These are phyloP conservation scores for Cladosporium austrohemisphaericum DNA, from an alignment of 2,329 filamentous ascomycete species.

Conservation along the genomic window DNA sequence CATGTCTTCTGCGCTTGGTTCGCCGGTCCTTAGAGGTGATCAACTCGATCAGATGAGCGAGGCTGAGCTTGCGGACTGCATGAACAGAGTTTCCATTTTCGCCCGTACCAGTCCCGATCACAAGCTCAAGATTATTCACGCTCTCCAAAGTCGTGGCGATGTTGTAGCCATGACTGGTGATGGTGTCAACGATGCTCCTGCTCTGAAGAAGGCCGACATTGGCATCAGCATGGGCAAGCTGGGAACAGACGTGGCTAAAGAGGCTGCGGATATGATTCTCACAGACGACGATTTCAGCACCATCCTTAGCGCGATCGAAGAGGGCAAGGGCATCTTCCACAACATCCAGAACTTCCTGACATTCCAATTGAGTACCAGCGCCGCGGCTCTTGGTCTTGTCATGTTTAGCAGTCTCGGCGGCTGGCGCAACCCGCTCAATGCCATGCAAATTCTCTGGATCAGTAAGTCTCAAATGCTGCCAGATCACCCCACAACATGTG, in stretches of 20 bases:
- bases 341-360: slow-evolving; percentile 99
- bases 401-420: slow-evolving; percentile 89
- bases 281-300: slow-evolving; percentile 88
- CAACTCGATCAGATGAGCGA: slow-evolving; percentile 93
- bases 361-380: slow-evolving; percentile 95
- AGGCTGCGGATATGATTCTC: slow-evolving; percentile 88
- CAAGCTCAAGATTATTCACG: slow-evolving; percentile 93
- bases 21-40: slow-evolving; percentile 76
- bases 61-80: slow-evolving; percentile 75
- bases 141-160: slow-evolving; percentile 86
- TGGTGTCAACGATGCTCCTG: slow-evolving; percentile 95
- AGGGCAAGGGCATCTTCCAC: slow-evolving; percentile 98
- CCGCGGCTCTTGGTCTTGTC: slow-evolving; percentile 85
- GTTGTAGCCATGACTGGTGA: slow-evolving; percentile 99
- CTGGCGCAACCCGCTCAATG: slow-evolving; percentile 92
- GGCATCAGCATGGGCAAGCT: slow-evolving; percentile 95
- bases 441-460: slow-evolving; percentile 99
- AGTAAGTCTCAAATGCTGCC: slow-evolving; percentile 59
- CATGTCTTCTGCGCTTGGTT: slow-evolving; percentile 57
- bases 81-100: slow-evolving; percentile 88
- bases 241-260: slow-evolving; percentile 96
- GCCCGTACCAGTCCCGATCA: slow-evolving; percentile 95
- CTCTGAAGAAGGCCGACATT: slow-evolving; percentile 94
- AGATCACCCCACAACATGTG: background rate
- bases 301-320: slow-evolving; percentile 92